phyloP scores from a whole-genome alignment of 164 flowering plant species.

The Echeveria elegans region DNA sequence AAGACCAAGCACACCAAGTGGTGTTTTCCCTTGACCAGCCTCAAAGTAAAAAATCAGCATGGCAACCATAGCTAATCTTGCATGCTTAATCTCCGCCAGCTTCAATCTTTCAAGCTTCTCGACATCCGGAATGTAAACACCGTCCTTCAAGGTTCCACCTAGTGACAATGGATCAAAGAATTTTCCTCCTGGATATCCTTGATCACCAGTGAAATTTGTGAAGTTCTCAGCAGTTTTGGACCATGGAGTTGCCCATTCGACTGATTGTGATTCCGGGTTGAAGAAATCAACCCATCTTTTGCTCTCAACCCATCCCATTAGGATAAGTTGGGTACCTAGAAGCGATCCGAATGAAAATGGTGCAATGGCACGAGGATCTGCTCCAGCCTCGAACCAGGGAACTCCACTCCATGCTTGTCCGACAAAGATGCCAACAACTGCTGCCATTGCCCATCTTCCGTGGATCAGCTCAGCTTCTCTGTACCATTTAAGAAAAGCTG shows the following conservation, averaged over 20 bases:
- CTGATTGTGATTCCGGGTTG: constrained; percentile 95
- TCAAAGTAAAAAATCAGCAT: constrained; percentile 94
- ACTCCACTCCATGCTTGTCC: constrained; percentile 96
- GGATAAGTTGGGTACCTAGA: constrained; percentile 84
- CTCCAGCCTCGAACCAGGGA: constrained; percentile 98
- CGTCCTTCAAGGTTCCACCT: constrained; percentile 57
- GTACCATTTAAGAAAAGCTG: constrained; percentile 96
- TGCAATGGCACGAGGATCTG: constrained; percentile 84
- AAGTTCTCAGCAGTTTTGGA: constrained; percentile 83
- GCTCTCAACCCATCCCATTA: constrained; percentile 99
- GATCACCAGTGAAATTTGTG: constrained; percentile 81
- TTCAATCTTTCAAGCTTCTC: constrained; percentile 91
- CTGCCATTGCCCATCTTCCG: constrained; percentile 97
- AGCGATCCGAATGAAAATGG: constrained; percentile 91
- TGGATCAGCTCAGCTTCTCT: constrained; percentile 98
- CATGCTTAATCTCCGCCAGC: constrained; percentile 91
- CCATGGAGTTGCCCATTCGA: constrained; percentile 99
- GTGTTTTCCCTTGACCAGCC: constrained; percentile 98
- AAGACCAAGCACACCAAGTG: constrained; percentile 88
- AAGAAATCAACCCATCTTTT: constrained; percentile 98
- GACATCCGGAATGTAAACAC: constrained; percentile 67
- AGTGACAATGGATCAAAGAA: constrained; percentile 80
- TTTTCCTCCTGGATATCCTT: constrained; percentile 96
- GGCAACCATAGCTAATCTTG: constrained; percentile 92
- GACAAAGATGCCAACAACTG: constrained; percentile 85